Evolutionary conservation across 495 filamentous ascomycete genomes (phyloP), one percentile per base, ranked within the genome.

Genomic region (Trichoderma reesei): DNA sequence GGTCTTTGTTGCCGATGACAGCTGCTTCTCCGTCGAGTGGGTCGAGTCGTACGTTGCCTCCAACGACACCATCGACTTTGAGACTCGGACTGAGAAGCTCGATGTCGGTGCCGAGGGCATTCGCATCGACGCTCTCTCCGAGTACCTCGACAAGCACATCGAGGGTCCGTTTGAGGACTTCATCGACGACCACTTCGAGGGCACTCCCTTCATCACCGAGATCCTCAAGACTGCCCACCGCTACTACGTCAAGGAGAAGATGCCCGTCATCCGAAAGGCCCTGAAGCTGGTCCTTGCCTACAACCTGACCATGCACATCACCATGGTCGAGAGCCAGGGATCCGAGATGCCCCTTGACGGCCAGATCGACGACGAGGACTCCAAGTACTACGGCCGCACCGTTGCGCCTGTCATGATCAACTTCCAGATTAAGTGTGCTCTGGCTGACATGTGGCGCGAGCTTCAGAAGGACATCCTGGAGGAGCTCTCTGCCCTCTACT

Each of bases 371-470:
- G 86, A 90, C 66, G 80, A 86, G 63, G 79, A 83, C 36, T 93
- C 90, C 64, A 92, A 88, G 66, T 96, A 87, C 82, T 82, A 79
- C 65, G 92, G 92, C 72, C 92, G 93, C 82, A 91, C 85, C 34
- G 83, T 94, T 67, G 92, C 92, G 16, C 92, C 92, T 3, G 90
- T 96, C 67, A 94, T 96, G 91, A 93, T 96, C 84, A 96, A 96
- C 79, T 96, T 96, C 84, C 90, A 96, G 78, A 88, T 96, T 76
- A 96, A 96, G 82, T 90, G 86, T 71, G 92, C 92, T 59, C 86
- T 96, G 80, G 91, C 90, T 38, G 89, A 90, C 69, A 91, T 96
- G 89, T 96, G 92, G 92, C 90, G 92, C 65, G 92, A 95, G 73
- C 79, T 96, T 51, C 90, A 95, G 74, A 95, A 95, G 78, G 92